Base-by-base conservation (phyloP, 768 basidiomycete species). In the Naganishia onofrii region DNA sequence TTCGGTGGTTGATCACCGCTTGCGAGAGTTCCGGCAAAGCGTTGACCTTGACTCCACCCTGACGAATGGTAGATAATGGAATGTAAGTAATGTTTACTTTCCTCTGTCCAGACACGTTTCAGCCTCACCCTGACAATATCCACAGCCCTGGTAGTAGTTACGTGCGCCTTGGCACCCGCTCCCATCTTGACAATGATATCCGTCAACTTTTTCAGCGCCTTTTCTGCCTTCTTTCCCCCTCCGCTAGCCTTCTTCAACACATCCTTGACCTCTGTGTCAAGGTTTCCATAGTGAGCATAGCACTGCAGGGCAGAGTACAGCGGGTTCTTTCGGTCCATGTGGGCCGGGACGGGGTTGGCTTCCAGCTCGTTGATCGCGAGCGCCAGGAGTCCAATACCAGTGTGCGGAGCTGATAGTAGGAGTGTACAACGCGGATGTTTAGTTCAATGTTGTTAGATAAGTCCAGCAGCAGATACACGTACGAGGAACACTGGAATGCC, bases 221-320 rank as follows among this genome's bases (percentile, higher is more conserved):
- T 79, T 51, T 88, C 82, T 51, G 74, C 68, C 13, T 72, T 72
- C 21, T 71, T 75, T 19, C 68, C 72, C 2, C 54, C 54, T 38
- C 69, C 72, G 23, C 46, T 36, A 2, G 66, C 44, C 38, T 70
- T 53, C 4, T 66, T 67, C 32, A 77, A 56, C 0, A 73, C 52
- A n/a, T 73, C 72, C 29, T 57, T 69, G 32, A 76, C 54, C 12
- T 72, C 34, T 23, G 32, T 52, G 10, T 76, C 74, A 23, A 92
- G 79, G 2, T 82, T 80, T 19, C 86, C 84, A 3, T 89, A 84
- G 56, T 84, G 84, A 0, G 86, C 90, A 6, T 85, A 75, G 75
- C 92, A 94, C 70, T 88, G 85, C n/a, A 89, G 75, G 8, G 82
- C 84, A 28, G 80, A 77, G 81, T 88, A 90, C 46, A 86, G 77